These are phyloP conservation scores for Sophora flavescens DNA, from an alignment of 306 rosid genomes.

Conservation along the genomic window DNA sequence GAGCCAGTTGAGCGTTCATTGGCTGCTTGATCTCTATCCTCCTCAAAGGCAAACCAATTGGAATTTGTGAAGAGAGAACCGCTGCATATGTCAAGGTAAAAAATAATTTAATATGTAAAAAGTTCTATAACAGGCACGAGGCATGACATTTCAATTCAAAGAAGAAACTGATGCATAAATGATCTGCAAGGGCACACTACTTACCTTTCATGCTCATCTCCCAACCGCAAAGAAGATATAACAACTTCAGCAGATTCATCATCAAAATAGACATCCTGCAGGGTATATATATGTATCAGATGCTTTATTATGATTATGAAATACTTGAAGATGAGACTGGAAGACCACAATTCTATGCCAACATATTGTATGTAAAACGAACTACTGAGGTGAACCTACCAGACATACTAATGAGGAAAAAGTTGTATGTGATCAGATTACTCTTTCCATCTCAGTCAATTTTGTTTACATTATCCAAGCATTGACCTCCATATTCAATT, in stretches of 20 bases:
- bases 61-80: slow-evolving; percentile 97
- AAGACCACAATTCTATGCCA: not conserved
- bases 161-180: slow-evolving; percentile 4
- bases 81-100: slow-evolving; percentile 57
- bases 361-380: not conserved
- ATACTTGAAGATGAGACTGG: no score
- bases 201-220: slow-evolving; percentile 97
- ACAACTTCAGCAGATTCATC: slow-evolving; percentile 99
- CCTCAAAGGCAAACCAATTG: slow-evolving; percentile 98
- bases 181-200: slow-evolving; percentile 31
- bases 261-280: slow-evolving; percentile 96
- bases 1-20: slow-evolving; percentile 77
- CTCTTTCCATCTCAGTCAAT: not conserved
- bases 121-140: not conserved
- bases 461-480: not conserved
- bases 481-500: slow-evolving; percentile 24
- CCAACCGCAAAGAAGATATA: slow-evolving; percentile 91
- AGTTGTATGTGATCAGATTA: not conserved
- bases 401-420: slow-evolving; percentile 7
- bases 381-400: not conserved
- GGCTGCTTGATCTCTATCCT: slow-evolving; percentile 66
- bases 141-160: slow-evolving; percentile 15
- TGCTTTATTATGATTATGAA: slow-evolving; percentile 39
- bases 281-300: slow-evolving; percentile 33
- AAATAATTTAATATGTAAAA: slow-evolving; percentile 1